Evolutionary conservation across 306 rosid genomes (phyloP).

Genomic region (Lupinus albus): DNA sequence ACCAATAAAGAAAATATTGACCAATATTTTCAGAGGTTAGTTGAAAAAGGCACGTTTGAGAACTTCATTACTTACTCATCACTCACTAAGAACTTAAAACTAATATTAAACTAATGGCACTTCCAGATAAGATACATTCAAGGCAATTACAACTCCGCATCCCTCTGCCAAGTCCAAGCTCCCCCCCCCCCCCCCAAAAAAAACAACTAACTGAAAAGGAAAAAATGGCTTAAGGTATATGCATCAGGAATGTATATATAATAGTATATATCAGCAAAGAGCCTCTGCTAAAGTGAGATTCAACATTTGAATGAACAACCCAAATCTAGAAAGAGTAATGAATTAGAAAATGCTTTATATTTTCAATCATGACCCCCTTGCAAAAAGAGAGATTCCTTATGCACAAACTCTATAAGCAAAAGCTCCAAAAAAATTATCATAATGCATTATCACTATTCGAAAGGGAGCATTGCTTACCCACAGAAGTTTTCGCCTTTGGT

Average conservation of each 20-base stretch:
- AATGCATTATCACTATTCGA: conserved; percentile 23
- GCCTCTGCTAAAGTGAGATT: not conserved
- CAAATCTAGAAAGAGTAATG: conserved; percentile 3
- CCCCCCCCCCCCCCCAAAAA: too few relatives aligned
- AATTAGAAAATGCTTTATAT: not conserved
- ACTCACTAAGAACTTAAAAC: conserved; percentile 5
- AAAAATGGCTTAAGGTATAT: conserved; percentile 28
- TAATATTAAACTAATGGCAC: conserved; percentile 5
- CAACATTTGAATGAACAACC: conserved; percentile 10
- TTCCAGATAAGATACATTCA: not conserved
- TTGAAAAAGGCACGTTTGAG: conserved; percentile 6
- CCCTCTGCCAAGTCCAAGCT: not conserved
- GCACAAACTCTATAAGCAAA: conserved; percentile 26
- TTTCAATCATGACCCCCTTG: conserved; percentile 28
- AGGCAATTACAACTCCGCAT: not conserved
- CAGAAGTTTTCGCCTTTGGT: conserved; percentile 62
- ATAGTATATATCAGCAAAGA: conserved; percentile 8
- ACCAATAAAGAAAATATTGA: not conserved
- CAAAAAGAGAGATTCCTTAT: conserved; percentile 13
- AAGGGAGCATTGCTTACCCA: conserved; percentile 53
- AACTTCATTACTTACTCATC: conserved; percentile 27
- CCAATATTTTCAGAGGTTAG: conserved; percentile 5
- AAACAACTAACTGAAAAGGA: not conserved
- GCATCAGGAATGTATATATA: not conserved
- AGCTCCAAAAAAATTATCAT: conserved; percentile 25